These are phyloP conservation scores for Kazachstania africana DNA, from an alignment of 805 yeast genomes.

Conservation along the genomic window DNA sequence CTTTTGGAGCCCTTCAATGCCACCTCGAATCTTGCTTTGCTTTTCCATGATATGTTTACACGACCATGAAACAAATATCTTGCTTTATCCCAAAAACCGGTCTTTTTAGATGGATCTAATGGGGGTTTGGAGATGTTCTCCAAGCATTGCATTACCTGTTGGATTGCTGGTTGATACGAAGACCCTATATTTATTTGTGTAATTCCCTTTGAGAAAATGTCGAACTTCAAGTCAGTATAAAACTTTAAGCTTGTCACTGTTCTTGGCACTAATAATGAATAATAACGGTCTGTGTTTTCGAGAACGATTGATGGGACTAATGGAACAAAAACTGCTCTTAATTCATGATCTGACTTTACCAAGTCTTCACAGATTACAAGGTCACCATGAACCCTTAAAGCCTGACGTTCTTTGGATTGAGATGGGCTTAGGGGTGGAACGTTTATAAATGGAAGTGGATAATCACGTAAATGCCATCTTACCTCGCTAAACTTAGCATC, in stretches of 20 bases:
- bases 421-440: conserved; percentile 42
- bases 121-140: conserved; percentile 87
- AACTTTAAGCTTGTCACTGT: conserved; percentile 68
- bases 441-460: conserved; percentile 71
- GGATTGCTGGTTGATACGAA: conserved; percentile 73
- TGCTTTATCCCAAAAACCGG: conserved; percentile 91
- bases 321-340: conserved; percentile 53
- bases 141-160: conserved; percentile 63
- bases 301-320: conserved; percentile 37
- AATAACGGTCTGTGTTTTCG: conserved; percentile 32
- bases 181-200: conserved; percentile 76
- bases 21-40: conserved; percentile 42
- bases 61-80: conserved; percentile 69
- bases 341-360: conserved; percentile 35
- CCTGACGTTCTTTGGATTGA: conserved; percentile 18
- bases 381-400: conserved; percentile 44
- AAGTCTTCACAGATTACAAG: conserved; percentile 59
- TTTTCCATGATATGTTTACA: conserved; percentile 38
- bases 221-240: conserved; percentile 47
- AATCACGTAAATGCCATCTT: conserved; percentile 67
- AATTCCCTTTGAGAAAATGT: conserved; percentile 42
- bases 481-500: conserved; percentile 49
- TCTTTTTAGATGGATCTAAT: conserved; percentile 67
- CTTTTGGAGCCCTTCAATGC: conserved; percentile 64
- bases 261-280: conserved; percentile 55